Evolutionary conservation across 2,329 filamentous ascomycete genomes (phyloP).

Genomic region (Epichloe elymi): DNA sequence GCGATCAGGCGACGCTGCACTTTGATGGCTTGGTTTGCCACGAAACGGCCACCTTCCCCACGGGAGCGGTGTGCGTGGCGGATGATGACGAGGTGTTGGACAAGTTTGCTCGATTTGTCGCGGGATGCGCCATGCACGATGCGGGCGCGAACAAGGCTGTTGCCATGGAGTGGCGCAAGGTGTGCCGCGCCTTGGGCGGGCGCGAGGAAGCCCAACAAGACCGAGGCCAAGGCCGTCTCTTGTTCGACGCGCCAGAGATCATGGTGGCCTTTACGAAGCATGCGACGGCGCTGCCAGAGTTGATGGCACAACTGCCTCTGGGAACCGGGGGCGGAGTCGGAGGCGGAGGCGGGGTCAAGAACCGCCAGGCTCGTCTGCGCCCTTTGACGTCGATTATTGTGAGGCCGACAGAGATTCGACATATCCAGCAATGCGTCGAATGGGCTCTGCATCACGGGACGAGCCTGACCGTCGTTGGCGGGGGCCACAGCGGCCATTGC

Average conservation of each 20-base stretch:
- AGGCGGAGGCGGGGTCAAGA: slow-evolving; percentile 29
- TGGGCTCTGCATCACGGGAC: slow-evolving; percentile 33
- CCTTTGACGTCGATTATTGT: slow-evolving; percentile 30
- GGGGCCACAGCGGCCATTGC: slow-evolving; percentile 49
- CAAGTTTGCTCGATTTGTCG: slow-evolving; percentile 38
- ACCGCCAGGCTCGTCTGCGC: slow-evolving; percentile 32
- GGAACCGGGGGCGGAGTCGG: not conserved
- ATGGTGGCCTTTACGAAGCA: slow-evolving; percentile 36
- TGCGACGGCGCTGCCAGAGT: slow-evolving; percentile 22
- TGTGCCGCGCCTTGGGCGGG: slow-evolving; percentile 36
- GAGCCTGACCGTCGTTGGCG: slow-evolving; percentile 31
- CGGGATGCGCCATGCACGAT: slow-evolving; percentile 28
- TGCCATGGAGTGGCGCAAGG: slow-evolving; percentile 30
- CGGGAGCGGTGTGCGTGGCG: slow-evolving; percentile 27
- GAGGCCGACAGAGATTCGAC: slow-evolving; percentile 28
- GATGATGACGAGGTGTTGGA: slow-evolving; percentile 34
- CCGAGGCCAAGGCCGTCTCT: slow-evolving; percentile 16
- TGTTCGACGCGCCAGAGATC: slow-evolving; percentile 34
- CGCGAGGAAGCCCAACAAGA: slow-evolving; percentile 21
- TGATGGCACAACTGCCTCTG: slow-evolving; percentile 28
- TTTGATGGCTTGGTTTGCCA: slow-evolving; percentile 36
- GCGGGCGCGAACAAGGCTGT: slow-evolving; percentile 17
- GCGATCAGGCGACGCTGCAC: slow-evolving; percentile 23
- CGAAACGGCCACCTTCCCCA: slow-evolving; percentile 31
- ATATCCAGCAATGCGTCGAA: slow-evolving; percentile 40